phyloP scores from a whole-genome alignment of 208 protist species.

The Polymyxa betae region DNA sequence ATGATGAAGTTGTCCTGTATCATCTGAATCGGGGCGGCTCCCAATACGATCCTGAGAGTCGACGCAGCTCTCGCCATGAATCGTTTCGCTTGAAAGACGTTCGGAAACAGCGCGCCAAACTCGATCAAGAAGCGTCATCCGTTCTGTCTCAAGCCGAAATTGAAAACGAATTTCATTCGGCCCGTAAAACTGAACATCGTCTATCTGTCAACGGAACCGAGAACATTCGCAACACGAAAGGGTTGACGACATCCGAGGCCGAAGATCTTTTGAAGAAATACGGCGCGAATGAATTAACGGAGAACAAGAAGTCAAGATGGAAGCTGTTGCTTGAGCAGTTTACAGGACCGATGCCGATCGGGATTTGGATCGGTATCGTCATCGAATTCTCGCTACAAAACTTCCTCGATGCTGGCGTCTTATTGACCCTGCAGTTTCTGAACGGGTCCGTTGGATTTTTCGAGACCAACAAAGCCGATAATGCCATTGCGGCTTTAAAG shows the following conservation, averaged over 20 bases:
- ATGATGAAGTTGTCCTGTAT: conserved; percentile 48
- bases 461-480: conserved; percentile 87
- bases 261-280: conserved; percentile 57
- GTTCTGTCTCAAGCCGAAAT: background rate
- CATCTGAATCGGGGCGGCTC: background rate
- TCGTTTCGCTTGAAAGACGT: background rate
- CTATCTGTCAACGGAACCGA: background rate
- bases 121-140: background rate
- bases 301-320: conserved; percentile 61
- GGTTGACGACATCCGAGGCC: conserved; percentile 33
- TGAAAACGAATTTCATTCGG: background rate
- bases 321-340: conserved; percentile 66
- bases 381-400: conserved; percentile 70
- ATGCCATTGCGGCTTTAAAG: conserved; percentile 86
- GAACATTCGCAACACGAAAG: background rate
- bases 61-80: background rate
- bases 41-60: background rate
- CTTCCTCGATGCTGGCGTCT: conserved; percentile 74
- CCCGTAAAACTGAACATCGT: background rate
- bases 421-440: conserved; percentile 72
- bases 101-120: background rate
- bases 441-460: conserved; percentile 81
- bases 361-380: conserved; percentile 76
- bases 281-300: conserved; percentile 67
- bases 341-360: conserved; percentile 62